Conservation (phyloP, 2,329 filamentous ascomycete species). For the Hortaea sp. region DNA sequence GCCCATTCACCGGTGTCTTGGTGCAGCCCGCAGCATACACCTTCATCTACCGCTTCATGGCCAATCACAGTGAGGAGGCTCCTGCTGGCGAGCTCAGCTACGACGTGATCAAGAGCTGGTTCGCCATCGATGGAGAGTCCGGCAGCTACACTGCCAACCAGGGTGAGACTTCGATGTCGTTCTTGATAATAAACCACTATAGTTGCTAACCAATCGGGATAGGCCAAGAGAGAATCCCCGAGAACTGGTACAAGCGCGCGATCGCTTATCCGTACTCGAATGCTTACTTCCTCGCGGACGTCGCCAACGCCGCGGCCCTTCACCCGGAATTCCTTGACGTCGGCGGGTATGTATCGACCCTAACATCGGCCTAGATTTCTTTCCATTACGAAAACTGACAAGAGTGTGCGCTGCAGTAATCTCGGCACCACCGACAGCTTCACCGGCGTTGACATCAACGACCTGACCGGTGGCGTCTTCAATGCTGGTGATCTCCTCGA, state of each 20-base stretch:
- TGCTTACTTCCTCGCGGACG: constrained; percentile 19
- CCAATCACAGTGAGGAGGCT: constrained; percentile 29
- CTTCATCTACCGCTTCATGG: constrained; percentile 30
- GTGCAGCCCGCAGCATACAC: constrained; percentile 23
- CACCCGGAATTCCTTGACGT: constrained; percentile 22
- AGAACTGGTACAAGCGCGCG: constrained; percentile 23
- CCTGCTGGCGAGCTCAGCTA: constrained; percentile 28
- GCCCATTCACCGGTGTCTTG: constrained; percentile 18
- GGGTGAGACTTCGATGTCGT: no score
- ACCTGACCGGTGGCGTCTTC: constrained; percentile 32
- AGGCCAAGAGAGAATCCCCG: constrained; percentile 15
- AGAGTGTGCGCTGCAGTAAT: constrained; percentile 15
- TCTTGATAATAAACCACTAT: no score
- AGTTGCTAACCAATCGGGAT: background rate
- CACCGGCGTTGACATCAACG: constrained; percentile 21
- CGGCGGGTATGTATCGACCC: constrained; percentile 9
- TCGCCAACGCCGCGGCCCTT: constrained; percentile 11
- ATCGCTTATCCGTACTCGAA: constrained; percentile 22
- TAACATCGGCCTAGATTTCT: no score
- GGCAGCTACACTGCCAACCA: constrained; percentile 9
- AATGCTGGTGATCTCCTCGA: constrained; percentile 21
- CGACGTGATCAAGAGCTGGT: constrained; percentile 31
- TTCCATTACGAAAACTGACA: background rate
- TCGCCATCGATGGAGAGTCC: constrained; percentile 23
- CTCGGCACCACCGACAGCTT: constrained; percentile 17